Evolutionary conservation across 23 red algal genomes (phyloP), one percentile per base, ranked within the genome.

Genomic region (Pyropia haitanensis): DNA sequence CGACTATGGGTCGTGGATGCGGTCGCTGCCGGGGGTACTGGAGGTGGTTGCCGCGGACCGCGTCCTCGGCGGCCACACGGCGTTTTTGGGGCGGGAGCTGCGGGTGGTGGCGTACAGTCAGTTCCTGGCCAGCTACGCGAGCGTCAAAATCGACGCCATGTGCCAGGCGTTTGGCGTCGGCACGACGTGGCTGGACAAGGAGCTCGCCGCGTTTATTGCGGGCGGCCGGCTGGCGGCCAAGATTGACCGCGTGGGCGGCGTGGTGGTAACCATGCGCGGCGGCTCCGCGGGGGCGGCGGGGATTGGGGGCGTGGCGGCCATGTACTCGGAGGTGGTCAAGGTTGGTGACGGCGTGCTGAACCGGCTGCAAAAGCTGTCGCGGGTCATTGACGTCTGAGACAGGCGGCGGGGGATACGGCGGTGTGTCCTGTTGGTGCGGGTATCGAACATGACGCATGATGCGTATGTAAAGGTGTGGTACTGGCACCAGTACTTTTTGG

Each of bases 341-440:
- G 75, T 91, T 32, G 94, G 94, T 18, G 94, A 98, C 58, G 58
- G 73, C 10, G 57, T 98, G 33, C 78, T 98, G n/a, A 98, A 98
- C 64, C 77, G 88, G 28, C 64, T 98, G 15, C 94, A 98, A 69
- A 98, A 98, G 20, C 80, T 98, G 49, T 91, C 85, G n/a, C 30
- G 94, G 39, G 73, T 98, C 44, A 91, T 98, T 44, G 86, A 98
- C 56, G 85, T 91, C 55, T 98, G 75, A 78, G n/a, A n/a, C 19
- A 12, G 65, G 27, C 65, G 18, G 33, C 65, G 18, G 33, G 65
- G 27, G 46, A 51, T 5, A 27, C 65, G 53, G 17, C 18, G 65
- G 10, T 12, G 4, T 10, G 27, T 26, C 27, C 23, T 3, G 23
- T 24, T 5, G 5, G 27, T 24, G 9, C 27, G 4, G 23, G 27